Evolutionary conservation across 768 basidiomycete genomes (phyloP), one percentile per base, ranked within the genome.

Genomic region (Psilocybe cubensis): DNA sequence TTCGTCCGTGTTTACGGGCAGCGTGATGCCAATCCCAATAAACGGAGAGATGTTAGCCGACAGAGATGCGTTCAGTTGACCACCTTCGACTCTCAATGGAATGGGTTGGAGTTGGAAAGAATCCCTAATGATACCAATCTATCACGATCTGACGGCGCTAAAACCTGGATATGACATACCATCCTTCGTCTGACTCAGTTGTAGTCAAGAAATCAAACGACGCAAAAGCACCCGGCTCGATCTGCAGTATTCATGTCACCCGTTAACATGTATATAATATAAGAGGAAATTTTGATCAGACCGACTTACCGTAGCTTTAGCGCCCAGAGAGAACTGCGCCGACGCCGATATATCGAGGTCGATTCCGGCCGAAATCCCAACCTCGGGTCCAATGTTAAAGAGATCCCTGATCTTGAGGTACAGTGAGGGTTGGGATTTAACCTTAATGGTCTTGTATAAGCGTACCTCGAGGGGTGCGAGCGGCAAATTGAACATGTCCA

Each of bases 21-120:
- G 51, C 11, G 51, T 52, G 8, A 52, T 42, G 11, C 51, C 51
- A 8, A 52, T 52, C 8, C 51, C 51, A 12, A 52, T 52, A 25
- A 52, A 52, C 18, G 51, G 51, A 4, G 51, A 52, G n/a, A 52
- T 41, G 12, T 23, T 52, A 12, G 40, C 27, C 12, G 51, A 27
- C 18, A 52, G 23, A 3, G 51, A 41, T 6, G 51, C 35, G 20
- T 52, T 52, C 7, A 52, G 51, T 14, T 27, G 35, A 5, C 51
- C 51, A 2, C 25, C 23, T 11, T 38, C 38, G 17, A 52, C 4
- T 23, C 18, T 41, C 6, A 52, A 4, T 17, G 51, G 51, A 23
- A 52, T 52, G 12, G 51, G 21, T 14, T 41, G 9, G 40, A 52
- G 24, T 35, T 23, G 40, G 10, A 40, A 35, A 20, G 35, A 25